Conservation (phyloP, 345 rosid species). For the Hibiscus trionum region DNA sequence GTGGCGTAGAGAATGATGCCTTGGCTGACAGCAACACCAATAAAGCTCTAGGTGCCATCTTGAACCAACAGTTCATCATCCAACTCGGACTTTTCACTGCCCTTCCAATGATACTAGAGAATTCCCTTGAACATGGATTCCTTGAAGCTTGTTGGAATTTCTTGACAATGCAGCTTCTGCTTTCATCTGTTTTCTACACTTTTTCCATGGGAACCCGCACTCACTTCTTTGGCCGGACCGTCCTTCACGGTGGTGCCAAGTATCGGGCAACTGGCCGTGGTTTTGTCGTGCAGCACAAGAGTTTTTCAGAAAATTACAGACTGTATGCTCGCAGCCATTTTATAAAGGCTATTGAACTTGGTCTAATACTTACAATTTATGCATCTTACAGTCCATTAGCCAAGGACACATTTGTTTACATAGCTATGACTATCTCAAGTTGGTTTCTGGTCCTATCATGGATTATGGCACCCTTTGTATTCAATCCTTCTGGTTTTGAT, state of each 20-base stretch:
- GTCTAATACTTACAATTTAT: conserved; percentile 53
- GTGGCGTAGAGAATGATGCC: conserved; percentile 38
- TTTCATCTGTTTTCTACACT: conserved; percentile 8
- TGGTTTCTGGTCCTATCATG: conserved; percentile 65
- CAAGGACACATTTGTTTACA: conserved; percentile 50
- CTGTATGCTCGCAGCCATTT: conserved; percentile 65
- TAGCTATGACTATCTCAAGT: conserved; percentile 58
- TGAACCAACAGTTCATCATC: conserved; percentile 3
- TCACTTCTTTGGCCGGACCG: conserved; percentile 5
- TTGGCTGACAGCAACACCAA: background rate
- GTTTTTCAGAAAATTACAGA: conserved; percentile 61
- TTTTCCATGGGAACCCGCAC: conserved; percentile 10
- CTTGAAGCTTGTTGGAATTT: conserved; percentile 8
- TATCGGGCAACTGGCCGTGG: conserved; percentile 11
- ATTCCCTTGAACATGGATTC: conserved; percentile 11
- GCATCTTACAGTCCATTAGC: conserved; percentile 53
- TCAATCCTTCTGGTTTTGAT: conserved; percentile 58
- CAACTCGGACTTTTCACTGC: conserved; percentile 8
- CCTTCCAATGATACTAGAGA: conserved; percentile 6
- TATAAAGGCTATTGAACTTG: conserved; percentile 59
- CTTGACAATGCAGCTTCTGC: conserved; percentile 8
- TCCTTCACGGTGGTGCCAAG: conserved; percentile 11
- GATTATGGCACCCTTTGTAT: conserved; percentile 66
- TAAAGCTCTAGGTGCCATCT: conserved; percentile 6
- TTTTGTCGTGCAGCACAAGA: conserved; percentile 12